Percentiles rank a stretch among this genome's conserved stretches.
phyloP scores from a whole-genome alignment of 75 land plant species.

The Pinus tabuliformis region DNA sequence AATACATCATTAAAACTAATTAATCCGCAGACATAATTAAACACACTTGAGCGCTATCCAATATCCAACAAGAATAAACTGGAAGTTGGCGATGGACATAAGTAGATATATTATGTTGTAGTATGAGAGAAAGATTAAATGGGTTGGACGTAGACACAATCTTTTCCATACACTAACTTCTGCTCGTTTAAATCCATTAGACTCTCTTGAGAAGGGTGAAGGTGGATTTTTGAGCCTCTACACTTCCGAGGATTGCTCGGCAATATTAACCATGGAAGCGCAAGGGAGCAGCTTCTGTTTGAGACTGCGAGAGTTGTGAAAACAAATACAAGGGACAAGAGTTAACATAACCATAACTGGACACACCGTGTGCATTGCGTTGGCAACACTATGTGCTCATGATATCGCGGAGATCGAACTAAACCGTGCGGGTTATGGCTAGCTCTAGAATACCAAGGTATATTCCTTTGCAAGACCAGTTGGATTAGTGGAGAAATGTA shows the following conservation, averaged over 20 bases:
- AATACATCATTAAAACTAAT: no score
- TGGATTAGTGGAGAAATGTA: no score
- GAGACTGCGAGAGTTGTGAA: conserved; percentile 33
- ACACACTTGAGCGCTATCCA: no score
- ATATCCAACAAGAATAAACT: no score
- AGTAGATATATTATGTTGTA: conserved; percentile 70
- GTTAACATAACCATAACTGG: conserved; percentile 64
- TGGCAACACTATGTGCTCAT: conserved; percentile 47
- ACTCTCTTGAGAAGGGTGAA: conserved; percentile 38
- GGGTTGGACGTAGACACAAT: conserved; percentile 54
- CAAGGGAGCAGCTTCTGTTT: conserved; percentile 45
- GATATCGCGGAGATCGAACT: no score
- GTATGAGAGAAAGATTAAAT: conserved; percentile 15
- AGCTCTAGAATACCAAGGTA: no score
- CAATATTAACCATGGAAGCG: conserved; percentile 48
- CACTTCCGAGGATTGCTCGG: conserved; percentile 41
- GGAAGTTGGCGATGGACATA: conserved; percentile 13
- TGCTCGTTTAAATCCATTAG: conserved; percentile 42
- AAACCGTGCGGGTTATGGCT: no score
- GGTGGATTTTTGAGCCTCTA: conserved; percentile 67
- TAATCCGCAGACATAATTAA: no score
- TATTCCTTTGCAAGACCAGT: no score
- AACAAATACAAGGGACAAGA: conserved; percentile 36
- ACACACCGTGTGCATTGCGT: conserved; percentile 66
- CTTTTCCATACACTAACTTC: conserved; percentile 49